Evolutionary conservation across 306 rosid genomes (phyloP).

Genomic region (Sphenostylis stenocarpa): DNA sequence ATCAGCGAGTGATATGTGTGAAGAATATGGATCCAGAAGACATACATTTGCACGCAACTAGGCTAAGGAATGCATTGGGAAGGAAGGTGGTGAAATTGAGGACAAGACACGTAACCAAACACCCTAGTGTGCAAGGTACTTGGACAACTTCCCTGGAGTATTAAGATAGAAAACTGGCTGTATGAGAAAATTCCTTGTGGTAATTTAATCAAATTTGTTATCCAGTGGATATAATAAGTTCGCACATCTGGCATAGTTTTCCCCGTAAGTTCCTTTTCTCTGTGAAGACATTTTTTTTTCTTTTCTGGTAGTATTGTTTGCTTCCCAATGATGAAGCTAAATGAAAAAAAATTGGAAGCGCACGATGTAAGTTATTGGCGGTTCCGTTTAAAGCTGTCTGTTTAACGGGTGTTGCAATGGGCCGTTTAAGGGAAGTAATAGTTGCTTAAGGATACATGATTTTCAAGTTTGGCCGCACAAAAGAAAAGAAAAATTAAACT

Average conservation of each 20-base stretch:
- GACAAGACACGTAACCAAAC: conserved; percentile 83
- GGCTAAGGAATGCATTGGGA: conserved; percentile 83
- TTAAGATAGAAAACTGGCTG: conserved; percentile 36
- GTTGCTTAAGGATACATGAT: background rate
- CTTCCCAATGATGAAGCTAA: background rate
- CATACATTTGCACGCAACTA: conserved; percentile 58
- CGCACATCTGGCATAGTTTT: background rate
- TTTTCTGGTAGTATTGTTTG: background rate
- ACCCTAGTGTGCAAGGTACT: conserved; percentile 93
- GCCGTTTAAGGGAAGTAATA: background rate
- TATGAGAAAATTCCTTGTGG: conserved; percentile 18
- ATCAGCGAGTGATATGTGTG: conserved; percentile 75
- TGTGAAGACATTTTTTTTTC: no score
- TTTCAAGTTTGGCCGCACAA: background rate
- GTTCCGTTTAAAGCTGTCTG: background rate
- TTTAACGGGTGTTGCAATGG: background rate
- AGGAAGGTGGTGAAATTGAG: conserved; percentile 88
- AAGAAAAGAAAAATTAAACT: background rate
- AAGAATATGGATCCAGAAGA: conserved; percentile 87
- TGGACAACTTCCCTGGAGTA: conserved; percentile 77
- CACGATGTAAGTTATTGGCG: background rate
- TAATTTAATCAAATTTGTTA: background rate
- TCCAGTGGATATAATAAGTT: background rate
- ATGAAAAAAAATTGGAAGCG: background rate
- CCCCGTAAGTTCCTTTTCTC: no score